Base-by-base conservation (phyloP, 2,329 filamentous ascomycete genomes). In the Beauveria asiatica region DNA sequence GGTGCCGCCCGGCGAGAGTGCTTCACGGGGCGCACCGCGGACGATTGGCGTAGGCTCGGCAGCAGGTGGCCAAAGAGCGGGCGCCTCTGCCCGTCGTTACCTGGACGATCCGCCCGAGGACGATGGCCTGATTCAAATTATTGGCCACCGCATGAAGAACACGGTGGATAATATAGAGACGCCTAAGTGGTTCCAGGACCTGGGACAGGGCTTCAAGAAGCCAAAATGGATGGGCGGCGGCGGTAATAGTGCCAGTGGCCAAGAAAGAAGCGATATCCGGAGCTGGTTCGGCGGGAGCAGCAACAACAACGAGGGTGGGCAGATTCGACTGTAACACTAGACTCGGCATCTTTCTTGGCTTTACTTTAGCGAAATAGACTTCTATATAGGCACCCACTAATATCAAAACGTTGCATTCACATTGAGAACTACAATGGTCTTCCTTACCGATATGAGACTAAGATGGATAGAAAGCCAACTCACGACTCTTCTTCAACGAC, bases 121-220 rank as follows among this genome's bases (percentile, higher is more conserved):
- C 16, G 89, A 91, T 59, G 90, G 87, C 65, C 90, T 96, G 72
- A 92, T 97, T 69, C 83, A 89, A 65, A 87, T 88, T 39, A 85
- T 97, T 63, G 86, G 89, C 0, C 89, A 95, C 69, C 82, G 93
- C 41, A 86, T 99, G 67, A 89, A 87, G 73, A 99, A 99, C 69
- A 97, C 94, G 0, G 84, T 97, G 57, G 93, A 97, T 63, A 88
- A 85, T 0, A 81, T 91, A 2, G 88, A 92, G 57, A 81, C 87
- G 33, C 93, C 94, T 0, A 86, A 86, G 64, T 97, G 92, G 92
- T 77, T 96, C 64, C 82, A 85, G 66, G 87, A 89, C 27, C 78
- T 90, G 30, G 82, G 84, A 1, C 80, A 83, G 61, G 82, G 82
- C 9, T 83, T 92, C 72, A 90, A 87, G 72, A 84, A 87, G 69